A percentile compares a stretch with the other conserved stretches of the same genome.
Evolutionary conservation across 352 stramenopile genomes (phyloP).

Genomic region (Phytophthora tubulina): DNA sequence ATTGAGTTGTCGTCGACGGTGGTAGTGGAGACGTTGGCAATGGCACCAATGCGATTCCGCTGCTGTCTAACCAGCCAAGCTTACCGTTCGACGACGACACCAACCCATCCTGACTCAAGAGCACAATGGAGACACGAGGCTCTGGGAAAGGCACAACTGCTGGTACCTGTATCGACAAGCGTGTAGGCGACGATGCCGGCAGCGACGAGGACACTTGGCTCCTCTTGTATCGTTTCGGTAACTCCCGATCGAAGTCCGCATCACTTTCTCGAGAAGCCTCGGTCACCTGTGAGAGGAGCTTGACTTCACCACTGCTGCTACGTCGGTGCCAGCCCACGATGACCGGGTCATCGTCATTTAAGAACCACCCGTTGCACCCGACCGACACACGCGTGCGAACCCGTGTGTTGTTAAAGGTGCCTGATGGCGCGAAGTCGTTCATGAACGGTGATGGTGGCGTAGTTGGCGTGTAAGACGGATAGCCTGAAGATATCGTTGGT

Average conservation of each 20-base stretch:
- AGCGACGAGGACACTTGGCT: neutral
- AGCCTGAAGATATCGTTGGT: slow-evolving; percentile 21
- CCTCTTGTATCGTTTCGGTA: slow-evolving; percentile 30
- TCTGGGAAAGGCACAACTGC: too few species aligned
- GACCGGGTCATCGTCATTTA: slow-evolving; percentile 33
- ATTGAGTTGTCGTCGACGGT: neutral
- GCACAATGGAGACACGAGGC: slow-evolving; percentile 14
- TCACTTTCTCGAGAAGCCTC: slow-evolving; percentile 24
- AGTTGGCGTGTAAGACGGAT: slow-evolving; percentile 26
- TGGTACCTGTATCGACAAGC: too few species aligned
- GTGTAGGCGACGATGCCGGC: neutral
- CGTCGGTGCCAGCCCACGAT: slow-evolving; percentile 28
- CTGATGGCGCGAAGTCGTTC: slow-evolving; percentile 24
- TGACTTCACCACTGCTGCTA: slow-evolving; percentile 29
- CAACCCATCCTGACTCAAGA: slow-evolving; percentile 24
- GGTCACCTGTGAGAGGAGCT: slow-evolving; percentile 12
- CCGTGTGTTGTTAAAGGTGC: slow-evolving; percentile 26
- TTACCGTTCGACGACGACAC: slow-evolving; percentile 19
- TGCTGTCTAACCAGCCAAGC: slow-evolving; percentile 2
- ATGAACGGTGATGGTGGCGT: slow-evolving; percentile 27
- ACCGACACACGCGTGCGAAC: slow-evolving; percentile 42
- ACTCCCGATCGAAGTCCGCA: slow-evolving; percentile 9
- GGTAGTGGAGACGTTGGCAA: slow-evolving; percentile 5
- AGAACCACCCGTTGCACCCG: slow-evolving; percentile 44
- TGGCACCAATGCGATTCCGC: slow-evolving; percentile 14